phyloP scores from a whole-genome alignment of 1,284 basidiomycete genomes.

The Ganoderma sp. region DNA sequence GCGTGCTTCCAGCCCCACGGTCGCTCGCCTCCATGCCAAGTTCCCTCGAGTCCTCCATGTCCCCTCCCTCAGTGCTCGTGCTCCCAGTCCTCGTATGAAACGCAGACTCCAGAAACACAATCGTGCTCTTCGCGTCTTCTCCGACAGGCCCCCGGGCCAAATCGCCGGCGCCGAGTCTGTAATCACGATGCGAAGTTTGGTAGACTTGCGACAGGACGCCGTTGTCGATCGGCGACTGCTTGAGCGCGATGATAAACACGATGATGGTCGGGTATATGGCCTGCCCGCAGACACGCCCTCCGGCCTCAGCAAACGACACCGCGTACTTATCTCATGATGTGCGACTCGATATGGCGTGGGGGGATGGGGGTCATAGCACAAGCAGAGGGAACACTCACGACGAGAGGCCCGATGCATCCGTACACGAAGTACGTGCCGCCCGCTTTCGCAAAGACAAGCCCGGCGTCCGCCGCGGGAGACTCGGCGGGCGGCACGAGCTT shows the following conservation, averaged over 20 bases:
- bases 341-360: too few relatives aligned
- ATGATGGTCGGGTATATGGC: slow-evolving; percentile 6
- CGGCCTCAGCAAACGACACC: too few relatives aligned
- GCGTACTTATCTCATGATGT: too few relatives aligned
- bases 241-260: slow-evolving; percentile 9
- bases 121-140: background rate
- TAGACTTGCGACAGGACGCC: background rate
- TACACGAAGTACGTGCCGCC: background rate
- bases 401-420: background rate
- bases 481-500: background rate
- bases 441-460: background rate
- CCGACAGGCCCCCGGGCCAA: too few relatives aligned
- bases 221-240: background rate
- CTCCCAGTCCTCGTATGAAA: too few relatives aligned
- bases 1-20: too few relatives aligned
- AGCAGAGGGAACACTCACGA: background rate
- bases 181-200: background rate
- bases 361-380: too few relatives aligned
- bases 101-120: too few relatives aligned
- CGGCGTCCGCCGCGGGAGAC: background rate
- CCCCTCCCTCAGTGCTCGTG: too few relatives aligned
- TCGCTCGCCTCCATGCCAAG: too few relatives aligned
- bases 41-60: too few relatives aligned
- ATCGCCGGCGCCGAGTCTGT: too few relatives aligned
- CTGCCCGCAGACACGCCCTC: background rate